Evolutionary conservation across 176 grass and related monocot species (phyloP).

Genomic region (Canna indica): DNA sequence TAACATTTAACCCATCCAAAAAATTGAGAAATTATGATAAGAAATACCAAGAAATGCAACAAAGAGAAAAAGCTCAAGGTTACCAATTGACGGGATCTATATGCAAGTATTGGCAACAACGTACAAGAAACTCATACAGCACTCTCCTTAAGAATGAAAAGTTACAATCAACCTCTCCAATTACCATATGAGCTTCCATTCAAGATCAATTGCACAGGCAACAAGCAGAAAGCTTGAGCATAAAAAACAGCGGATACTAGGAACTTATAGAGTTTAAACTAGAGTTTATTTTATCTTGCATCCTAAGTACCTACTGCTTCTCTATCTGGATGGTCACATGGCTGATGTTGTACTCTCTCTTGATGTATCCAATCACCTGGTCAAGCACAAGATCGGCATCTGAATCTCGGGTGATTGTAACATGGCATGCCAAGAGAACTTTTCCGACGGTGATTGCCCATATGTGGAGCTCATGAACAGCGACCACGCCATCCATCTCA

Average conservation of each 20-base stretch:
- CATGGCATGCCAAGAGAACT: constrained; percentile 86
- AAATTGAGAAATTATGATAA: not conserved
- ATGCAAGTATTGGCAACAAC: not conserved
- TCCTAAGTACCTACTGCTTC: constrained; percentile 36
- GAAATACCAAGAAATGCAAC: not conserved
- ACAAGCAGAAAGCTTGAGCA: not conserved
- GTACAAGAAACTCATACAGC: no score
- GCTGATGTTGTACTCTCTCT: constrained; percentile 88
- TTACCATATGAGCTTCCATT: not conserved
- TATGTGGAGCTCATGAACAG: constrained; percentile 85
- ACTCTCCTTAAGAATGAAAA: no score
- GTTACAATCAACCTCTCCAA: no score
- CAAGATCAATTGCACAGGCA: not conserved
- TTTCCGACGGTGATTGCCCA: constrained; percentile 99
- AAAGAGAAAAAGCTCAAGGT: not conserved
- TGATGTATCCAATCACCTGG: constrained; percentile 84
- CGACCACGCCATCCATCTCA: constrained; percentile 67
- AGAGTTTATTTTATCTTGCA: not conserved
- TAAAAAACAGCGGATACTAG: not conserved
- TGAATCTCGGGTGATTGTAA: constrained; percentile 47
- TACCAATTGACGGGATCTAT: no score
- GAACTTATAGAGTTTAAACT: not conserved
- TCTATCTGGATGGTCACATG: constrained; percentile 98
- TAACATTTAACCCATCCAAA: not conserved
- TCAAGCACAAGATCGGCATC: constrained; percentile 82